Base-by-base conservation (phyloP, 2,329 filamentous ascomycete genomes). In the Calonectria multiphialidica region DNA sequence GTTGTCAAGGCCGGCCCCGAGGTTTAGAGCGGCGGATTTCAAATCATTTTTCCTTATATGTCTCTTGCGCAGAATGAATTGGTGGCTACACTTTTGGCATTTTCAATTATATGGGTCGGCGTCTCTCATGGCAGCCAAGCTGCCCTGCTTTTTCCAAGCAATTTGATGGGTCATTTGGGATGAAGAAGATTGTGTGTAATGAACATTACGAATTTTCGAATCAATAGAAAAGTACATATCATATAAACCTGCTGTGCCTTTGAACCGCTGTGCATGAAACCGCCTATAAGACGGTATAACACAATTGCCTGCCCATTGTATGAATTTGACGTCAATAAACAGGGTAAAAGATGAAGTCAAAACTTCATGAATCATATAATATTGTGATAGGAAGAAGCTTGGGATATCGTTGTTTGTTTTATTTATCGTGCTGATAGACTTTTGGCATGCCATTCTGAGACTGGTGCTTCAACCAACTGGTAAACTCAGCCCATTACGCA, bases 1-100 rank as follows among this genome's bases (percentile, higher is more conserved):
- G 94, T 96, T 61, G 91, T 94, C 85, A 92, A 90, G 80, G 92
- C 92, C 63, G 91, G 90, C 9, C 91, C 91, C 42, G 50, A 70
- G 16, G 81, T 84, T 49, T 85, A 82, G 80, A 67, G 25, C 21
- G 35, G 63, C 35, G 49, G 21, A 50, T 30, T 68, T 59, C 33
- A 18, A 40, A 37, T 10, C 6, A 37, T 37, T 37, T 44, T 21
- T 47, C 16, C n/a, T 47, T 42, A 30, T 40, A 55, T 16, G 15
- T 66, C 23, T 63, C 25, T 45, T 45, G 44, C 44, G 66, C 53
- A 72, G 47, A 61, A 44, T 59, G 50, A 71, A 74, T 71, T 72
- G 75, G 67, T 70, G 73, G 74, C 70, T 75, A 72, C 64, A 77
- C 45, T 66, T 40, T 76, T 74, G 73, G 75, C 50, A 76, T 69